Percentiles rank a stretch among this genome's conserved stretches.
phyloP scores from a whole-genome alignment of 768 basidiomycete species.

The Tulasnella sp. region DNA sequence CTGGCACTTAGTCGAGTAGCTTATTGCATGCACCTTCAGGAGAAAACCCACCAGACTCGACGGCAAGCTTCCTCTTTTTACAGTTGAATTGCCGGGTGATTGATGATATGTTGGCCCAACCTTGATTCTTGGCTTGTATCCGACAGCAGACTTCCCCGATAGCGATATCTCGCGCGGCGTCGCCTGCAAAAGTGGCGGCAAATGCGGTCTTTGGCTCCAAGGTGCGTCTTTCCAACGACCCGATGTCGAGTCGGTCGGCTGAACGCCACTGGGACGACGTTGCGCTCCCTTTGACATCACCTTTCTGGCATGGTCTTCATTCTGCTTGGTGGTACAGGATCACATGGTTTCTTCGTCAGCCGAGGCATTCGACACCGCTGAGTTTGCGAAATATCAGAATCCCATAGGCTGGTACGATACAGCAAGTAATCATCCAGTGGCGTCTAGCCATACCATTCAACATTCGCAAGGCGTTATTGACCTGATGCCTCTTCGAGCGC shows the following conservation, averaged over 20 bases:
- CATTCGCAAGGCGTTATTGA: conserved; percentile 17
- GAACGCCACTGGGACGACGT: conserved; percentile 17
- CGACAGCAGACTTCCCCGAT: not conserved
- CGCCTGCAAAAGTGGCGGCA: not conserved
- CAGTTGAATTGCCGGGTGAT: not conserved
- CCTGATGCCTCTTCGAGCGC: conserved; percentile 9
- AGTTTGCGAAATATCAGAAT: conserved; percentile 14
- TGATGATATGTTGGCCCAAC: not conserved
- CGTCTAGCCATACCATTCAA: not conserved
- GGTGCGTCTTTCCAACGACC: not conserved
- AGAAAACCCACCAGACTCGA: not conserved
- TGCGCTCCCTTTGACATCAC: conserved; percentile 22
- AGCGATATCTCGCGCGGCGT: not conserved
- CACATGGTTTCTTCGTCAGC: not conserved
- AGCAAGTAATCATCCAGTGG: not conserved
- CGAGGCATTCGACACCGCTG: not conserved
- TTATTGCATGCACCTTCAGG: not conserved
- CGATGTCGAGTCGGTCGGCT: not conserved
- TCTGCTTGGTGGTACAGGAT: not conserved
- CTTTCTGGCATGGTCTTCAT: not conserved
- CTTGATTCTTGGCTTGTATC: not conserved
- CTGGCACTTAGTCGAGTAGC: not conserved
- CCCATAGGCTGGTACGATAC: conserved; percentile 15
- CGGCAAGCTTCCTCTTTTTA: not conserved
- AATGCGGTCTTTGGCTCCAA: not conserved